Conservation (phyloP, 805 yeast species). For the Torulaspora maleeae region DNA sequence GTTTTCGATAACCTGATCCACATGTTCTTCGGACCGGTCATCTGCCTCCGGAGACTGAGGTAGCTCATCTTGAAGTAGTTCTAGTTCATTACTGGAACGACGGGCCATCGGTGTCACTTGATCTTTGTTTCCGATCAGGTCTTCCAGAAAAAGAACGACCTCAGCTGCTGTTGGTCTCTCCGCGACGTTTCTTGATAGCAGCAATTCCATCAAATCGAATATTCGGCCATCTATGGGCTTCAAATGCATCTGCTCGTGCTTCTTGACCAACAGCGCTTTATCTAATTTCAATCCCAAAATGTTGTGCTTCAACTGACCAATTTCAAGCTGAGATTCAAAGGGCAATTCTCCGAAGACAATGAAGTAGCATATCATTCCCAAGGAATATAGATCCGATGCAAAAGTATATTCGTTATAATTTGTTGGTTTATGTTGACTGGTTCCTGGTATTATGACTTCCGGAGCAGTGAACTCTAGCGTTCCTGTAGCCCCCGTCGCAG, state of each 20-base stretch:
- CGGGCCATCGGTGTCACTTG: not conserved
- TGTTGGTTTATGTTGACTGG: constrained; percentile 25
- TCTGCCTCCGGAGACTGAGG: not conserved
- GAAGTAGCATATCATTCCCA: constrained; percentile 78
- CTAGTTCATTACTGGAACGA: constrained; percentile 1
- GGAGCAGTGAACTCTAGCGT: constrained; percentile 88
- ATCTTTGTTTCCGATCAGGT: constrained; percentile 2
- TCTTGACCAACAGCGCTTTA: constrained; percentile 15
- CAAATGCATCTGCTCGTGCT: constrained; percentile 19
- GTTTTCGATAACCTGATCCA: not conserved
- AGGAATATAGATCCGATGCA: constrained; percentile 73
- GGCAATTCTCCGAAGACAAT: constrained; percentile 71
- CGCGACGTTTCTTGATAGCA: constrained; percentile 37
- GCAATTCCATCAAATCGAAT: constrained; percentile 37
- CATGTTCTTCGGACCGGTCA: not conserved
- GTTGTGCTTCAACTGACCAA: constrained; percentile 33
- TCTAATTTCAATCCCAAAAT: constrained; percentile 34
- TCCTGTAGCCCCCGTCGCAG: constrained; percentile 80
- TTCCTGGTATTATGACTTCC: constrained; percentile 49
- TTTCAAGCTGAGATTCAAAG: constrained; percentile 36
- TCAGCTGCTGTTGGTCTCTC: constrained; percentile 44
- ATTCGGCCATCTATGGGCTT: constrained; percentile 30
- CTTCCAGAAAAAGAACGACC: constrained; percentile 33
- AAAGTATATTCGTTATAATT: constrained; percentile 54
- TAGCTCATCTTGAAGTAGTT: not conserved